Evolutionary conservation across 495 filamentous ascomycete species (phyloP), one percentile per base, ranked within the genome.

Genomic region (Penicillium nucicola): DNA sequence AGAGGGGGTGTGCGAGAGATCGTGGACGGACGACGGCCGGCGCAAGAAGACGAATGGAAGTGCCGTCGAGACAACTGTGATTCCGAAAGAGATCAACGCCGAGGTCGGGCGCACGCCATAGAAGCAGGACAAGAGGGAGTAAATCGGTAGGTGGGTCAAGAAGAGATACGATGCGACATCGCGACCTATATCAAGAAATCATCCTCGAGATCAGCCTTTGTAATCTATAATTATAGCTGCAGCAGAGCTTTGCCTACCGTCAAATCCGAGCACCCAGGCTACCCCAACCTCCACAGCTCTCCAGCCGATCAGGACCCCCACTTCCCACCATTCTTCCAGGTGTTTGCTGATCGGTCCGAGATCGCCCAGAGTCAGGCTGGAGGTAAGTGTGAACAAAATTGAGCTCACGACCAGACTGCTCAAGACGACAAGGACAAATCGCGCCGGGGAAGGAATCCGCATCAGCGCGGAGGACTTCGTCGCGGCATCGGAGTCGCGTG

Each of bases 11-110:
- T 67, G 70, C n/a, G 79, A 69, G 2, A 81, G 70, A 50, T 80
- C 73, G 65, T 91, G 88, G 14, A 79, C 77, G 17, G 72, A 75
- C 42, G 82, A 80, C 19, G 83, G 72, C 14, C 78, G 77, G 25
- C 87, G 86, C 17, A 93, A 69, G 40, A 90, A 77, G 36, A 76
- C 68, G 64, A 92, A 88, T 5, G 91, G 89, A 34, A 89, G 60
- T 39, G 79, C 81, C 17, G 79, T 82, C 7, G 88, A 79, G 54
- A 84, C 54, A 39, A 87, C 63, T 47, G 89, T 86, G 55, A 90
- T 84, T 8, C 61, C 57, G 48, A 87, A 78, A 22, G 79, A 79
- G 14, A 74, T 62, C 34, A 79, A 55, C 15, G 82, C 67, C 8
- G 87, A 83, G 39, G 66, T 68, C 8, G 78, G 72, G 5, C 80